Conservation (phyloP, 495 filamentous ascomycete species). For the Annulohypoxylon bovei region DNA sequence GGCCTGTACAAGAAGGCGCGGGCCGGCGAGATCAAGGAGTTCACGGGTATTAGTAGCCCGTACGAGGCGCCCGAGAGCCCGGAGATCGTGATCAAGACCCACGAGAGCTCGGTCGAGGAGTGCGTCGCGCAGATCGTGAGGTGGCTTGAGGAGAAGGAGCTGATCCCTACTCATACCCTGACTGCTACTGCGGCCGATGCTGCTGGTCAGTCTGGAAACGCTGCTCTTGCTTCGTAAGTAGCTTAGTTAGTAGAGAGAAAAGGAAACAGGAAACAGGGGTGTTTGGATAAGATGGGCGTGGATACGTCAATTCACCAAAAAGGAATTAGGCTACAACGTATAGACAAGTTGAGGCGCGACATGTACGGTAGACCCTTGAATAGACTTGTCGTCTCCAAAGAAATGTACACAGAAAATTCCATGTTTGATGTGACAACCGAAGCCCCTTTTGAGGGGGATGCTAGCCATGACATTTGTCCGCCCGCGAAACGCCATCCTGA, state of each 20-base stretch:
- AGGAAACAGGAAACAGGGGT: too few relatives aligned
- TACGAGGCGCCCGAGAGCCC: constrained; percentile 90
- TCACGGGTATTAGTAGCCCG: constrained; percentile 91
- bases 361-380: neutral
- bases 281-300: too few relatives aligned
- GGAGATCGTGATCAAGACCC: constrained; percentile 85
- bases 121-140: constrained; percentile 83
- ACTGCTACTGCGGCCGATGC: constrained; percentile 28
- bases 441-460: constrained; percentile 21
- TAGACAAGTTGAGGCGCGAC: constrained; percentile 1
- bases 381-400: constrained; percentile 17
- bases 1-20: constrained; percentile 97
- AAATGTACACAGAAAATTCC: constrained; percentile 28
- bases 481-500: constrained; percentile 34
- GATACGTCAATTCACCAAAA: neutral
- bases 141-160: constrained; percentile 71
- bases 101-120: constrained; percentile 81
- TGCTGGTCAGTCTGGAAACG: constrained; percentile 17
- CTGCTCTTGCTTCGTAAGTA: constrained; percentile 36
- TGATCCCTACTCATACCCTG: constrained; percentile 52
- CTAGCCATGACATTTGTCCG: constrained; percentile 28
- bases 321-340: neutral
- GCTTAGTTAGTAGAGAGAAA: neutral
- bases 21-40: constrained; percentile 92
- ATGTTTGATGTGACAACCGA: constrained; percentile 27